Evolutionary conservation across 441 rosid species (phyloP).

Genomic region (Manihot esculenta): DNA sequence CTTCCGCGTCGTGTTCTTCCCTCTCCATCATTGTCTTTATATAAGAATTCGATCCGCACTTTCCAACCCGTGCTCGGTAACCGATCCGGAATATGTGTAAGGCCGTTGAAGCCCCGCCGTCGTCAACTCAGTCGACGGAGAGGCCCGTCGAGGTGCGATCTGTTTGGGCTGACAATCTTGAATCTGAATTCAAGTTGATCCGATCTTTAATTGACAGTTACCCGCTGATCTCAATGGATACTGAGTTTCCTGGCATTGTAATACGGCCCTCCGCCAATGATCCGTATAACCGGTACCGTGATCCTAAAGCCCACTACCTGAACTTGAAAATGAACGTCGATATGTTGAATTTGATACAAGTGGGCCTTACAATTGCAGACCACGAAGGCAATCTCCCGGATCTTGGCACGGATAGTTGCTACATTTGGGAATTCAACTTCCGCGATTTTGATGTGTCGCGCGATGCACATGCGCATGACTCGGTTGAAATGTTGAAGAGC

Average conservation of each 20-base stretch:
- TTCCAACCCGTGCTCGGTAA: neutral
- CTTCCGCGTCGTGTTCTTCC: neutral
- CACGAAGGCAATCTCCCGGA: slow-evolving; percentile 51
- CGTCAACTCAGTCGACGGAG: slow-evolving; percentile 5
- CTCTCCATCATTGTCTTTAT: too few relatives aligned
- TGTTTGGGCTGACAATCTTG: slow-evolving; percentile 48
- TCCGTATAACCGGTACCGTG: slow-evolving; percentile 20
- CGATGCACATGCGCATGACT: slow-evolving; percentile 50
- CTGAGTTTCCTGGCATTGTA: slow-evolving; percentile 64
- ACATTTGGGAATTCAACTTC: slow-evolving; percentile 69
- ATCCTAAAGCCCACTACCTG: slow-evolving; percentile 33
- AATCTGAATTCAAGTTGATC: slow-evolving; percentile 42
- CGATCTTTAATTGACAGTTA: slow-evolving; percentile 37
- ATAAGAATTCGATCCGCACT: neutral
- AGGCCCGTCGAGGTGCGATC: slow-evolving; percentile 41
- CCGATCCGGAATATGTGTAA: slow-evolving; percentile 11
- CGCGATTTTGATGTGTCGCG: slow-evolving; percentile 47
- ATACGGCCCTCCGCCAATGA: slow-evolving; percentile 29
- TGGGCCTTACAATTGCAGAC: slow-evolving; percentile 56
- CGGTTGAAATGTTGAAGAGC: slow-evolving; percentile 50
- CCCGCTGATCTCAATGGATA: slow-evolving; percentile 62
- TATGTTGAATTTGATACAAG: slow-evolving; percentile 53
- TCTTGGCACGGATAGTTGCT: slow-evolving; percentile 40
- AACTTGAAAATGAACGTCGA: slow-evolving; percentile 62
- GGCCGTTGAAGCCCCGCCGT: slow-evolving; percentile 6